A percentile compares a stretch with the other conserved stretches of the same genome.
phyloP scores from a whole-genome alignment of 148 eudicot genomes.

The Spergularia marina region DNA sequence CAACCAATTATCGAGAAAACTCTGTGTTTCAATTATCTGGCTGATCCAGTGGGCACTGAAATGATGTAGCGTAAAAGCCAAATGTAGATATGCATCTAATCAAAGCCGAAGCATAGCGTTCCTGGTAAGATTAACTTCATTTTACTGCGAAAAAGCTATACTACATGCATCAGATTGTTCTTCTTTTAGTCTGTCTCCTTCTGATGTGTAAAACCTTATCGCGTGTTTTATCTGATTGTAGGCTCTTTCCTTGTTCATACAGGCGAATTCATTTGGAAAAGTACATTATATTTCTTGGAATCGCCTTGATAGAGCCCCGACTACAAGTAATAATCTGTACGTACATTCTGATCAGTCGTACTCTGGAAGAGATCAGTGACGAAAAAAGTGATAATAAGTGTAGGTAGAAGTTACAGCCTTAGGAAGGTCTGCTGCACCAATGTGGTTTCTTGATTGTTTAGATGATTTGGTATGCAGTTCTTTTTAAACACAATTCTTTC shows the following conservation, averaged over 20 bases:
- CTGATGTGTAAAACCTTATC: constrained; percentile 3
- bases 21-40: constrained; percentile 48
- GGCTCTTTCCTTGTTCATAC: constrained; percentile 14
- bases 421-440: constrained; percentile 16
- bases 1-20: constrained; percentile 46
- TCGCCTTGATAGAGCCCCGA: too few relatives aligned
- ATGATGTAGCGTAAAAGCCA: constrained; percentile 49
- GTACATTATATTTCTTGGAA: too few relatives aligned
- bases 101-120: constrained; percentile 5
- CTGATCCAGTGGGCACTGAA: constrained; percentile 83
- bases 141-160: background rate
- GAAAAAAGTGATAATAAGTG: background rate
- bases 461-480: too few relatives aligned
- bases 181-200: background rate
- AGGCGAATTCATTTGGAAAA: background rate
- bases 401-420: background rate
- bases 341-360: constrained; percentile 5
- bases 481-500: too few relatives aligned
- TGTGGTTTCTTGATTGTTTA: background rate
- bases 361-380: background rate
- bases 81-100: constrained; percentile 1
- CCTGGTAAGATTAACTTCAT: constrained; percentile 4
- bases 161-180: background rate
- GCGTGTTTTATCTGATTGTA: constrained; percentile 8
- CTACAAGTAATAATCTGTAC: background rate